Evolutionary conservation across 2,329 filamentous ascomycete genomes (phyloP), one percentile per base, ranked within the genome.

Genomic region (Talaromyces piceae): DNA sequence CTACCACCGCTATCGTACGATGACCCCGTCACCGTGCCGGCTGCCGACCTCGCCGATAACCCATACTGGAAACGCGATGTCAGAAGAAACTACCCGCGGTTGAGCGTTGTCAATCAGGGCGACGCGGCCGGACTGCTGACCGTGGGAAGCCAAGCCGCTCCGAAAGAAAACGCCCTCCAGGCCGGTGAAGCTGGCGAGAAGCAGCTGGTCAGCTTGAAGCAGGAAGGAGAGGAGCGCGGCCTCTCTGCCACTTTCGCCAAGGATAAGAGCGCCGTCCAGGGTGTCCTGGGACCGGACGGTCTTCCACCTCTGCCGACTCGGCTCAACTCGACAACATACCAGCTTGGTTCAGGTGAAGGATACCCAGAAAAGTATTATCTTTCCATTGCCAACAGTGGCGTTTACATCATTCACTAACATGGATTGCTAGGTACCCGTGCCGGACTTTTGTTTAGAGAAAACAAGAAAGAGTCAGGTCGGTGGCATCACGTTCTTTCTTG

Each of bases 31-130:
- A 94, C 88, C 12, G 54, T 86, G 0, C 89, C 89, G n/a, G 87
- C 89, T 2, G 88, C 80, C 59, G 89, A 95, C 68, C 84, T 95
- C 62, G 89, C 89, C 62, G 88, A 91, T 70, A 95, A 95, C 74
- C 83, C 89, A 31, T 95, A 96, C 77, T 98, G 90, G 89, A 94
- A 95, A 79, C 90, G 93, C 63, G 93, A 98, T 66, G 71, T 76
- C 55, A 87, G 93, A 61, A 82, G 93, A 63, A 79, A 78, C 63
- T 97, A 97, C 74, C 87, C 93, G 27, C 80, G 78, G 61, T 78
- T 87, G 51, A 91, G 86, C 64, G 83, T 88, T 43, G 80, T 98
- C 56, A 84, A 77, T 54, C 93, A 97, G 76, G 81, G 81, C 44
- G 87, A 97, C 69, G 84, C 89, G 47, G 93, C 93, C 22, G 86